Conservation (phyloP, 352 stramenopile genomes). For the Phytopythium litorale region DNA sequence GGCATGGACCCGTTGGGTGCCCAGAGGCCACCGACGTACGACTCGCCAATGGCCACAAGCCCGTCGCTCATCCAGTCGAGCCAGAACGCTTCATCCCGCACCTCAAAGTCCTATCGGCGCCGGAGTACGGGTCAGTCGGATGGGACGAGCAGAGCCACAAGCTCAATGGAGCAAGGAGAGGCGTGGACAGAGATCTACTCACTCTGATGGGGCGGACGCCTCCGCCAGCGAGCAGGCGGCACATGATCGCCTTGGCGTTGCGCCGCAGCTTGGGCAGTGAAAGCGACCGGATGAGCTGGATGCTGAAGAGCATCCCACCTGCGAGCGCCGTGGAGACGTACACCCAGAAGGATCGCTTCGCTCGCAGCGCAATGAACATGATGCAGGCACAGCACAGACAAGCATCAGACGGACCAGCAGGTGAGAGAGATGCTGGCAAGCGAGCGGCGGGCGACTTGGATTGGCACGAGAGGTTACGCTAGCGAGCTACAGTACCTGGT, state of each 20-base stretch:
- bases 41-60: slow-evolving; percentile 78
- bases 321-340: slow-evolving; percentile 64
- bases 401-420: neutral
- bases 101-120: slow-evolving; percentile 61
- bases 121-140: neutral
- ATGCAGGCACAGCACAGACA: slow-evolving; percentile 8
- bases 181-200: neutral
- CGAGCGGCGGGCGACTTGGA: neutral
- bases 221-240: slow-evolving; percentile 51
- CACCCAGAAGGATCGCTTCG: slow-evolving; percentile 74
- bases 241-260: slow-evolving; percentile 78
- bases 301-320: slow-evolving; percentile 45
- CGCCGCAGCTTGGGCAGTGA: slow-evolving; percentile 55
- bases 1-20: slow-evolving; percentile 42
- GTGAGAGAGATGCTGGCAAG: neutral
- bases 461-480: slow-evolving; percentile 6
- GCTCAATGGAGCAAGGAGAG: neutral
- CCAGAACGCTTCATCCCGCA: slow-evolving; percentile 78
- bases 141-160: neutral
- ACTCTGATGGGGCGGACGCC: slow-evolving; percentile 57
- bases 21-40: slow-evolving; percentile 78
- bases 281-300: slow-evolving; percentile 75
- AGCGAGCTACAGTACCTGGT: slow-evolving; percentile 45
- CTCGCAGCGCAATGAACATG: neutral
- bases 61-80: slow-evolving; percentile 87